A percentile compares a stretch with the other conserved stretches of the same genome.
Conservation (phyloP, 257 asterid species). For the Gentiana straminea region DNA sequence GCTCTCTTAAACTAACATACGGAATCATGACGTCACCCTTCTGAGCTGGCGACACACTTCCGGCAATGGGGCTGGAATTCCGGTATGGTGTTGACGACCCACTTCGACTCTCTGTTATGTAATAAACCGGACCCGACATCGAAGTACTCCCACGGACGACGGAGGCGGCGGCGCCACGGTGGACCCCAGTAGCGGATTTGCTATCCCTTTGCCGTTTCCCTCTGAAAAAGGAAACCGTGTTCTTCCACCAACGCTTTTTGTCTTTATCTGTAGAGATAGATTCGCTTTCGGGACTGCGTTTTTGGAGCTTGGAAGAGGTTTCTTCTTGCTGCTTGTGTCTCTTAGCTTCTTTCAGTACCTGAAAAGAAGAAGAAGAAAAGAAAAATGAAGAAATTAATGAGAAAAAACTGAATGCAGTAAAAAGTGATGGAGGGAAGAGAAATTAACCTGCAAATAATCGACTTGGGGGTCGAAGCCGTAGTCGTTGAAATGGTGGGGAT, state of each 20-base stretch:
- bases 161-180: conserved; percentile 2
- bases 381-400: too few species aligned
- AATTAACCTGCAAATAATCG: conserved; percentile 58
- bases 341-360: conserved; percentile 73
- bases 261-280: conserved; percentile 20
- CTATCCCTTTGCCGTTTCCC: conserved; percentile 13
- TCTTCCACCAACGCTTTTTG: conserved; percentile 76
- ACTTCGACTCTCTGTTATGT: conserved; percentile 62
- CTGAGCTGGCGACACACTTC: conserved; percentile 17
- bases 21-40: conserved; percentile 48
- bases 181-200: background rate
- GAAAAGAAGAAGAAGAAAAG: background rate
- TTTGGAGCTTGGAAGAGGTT: conserved; percentile 22
- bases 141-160: conserved; percentile 18
- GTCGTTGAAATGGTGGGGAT: conserved; percentile 67
- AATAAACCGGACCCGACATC: conserved; percentile 50
- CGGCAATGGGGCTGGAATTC: conserved; percentile 33
- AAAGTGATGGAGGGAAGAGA: background rate
- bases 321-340: conserved; percentile 18
- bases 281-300: conserved; percentile 17
- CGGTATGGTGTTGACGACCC: conserved; percentile 50
- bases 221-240: conserved; percentile 46
- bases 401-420: too few species aligned
- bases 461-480: conserved; percentile 70
- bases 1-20: conserved; percentile 60